Evolutionary conservation across 441 rosid genomes (phyloP).

Genomic region (Arabidopsis lyrata): DNA sequence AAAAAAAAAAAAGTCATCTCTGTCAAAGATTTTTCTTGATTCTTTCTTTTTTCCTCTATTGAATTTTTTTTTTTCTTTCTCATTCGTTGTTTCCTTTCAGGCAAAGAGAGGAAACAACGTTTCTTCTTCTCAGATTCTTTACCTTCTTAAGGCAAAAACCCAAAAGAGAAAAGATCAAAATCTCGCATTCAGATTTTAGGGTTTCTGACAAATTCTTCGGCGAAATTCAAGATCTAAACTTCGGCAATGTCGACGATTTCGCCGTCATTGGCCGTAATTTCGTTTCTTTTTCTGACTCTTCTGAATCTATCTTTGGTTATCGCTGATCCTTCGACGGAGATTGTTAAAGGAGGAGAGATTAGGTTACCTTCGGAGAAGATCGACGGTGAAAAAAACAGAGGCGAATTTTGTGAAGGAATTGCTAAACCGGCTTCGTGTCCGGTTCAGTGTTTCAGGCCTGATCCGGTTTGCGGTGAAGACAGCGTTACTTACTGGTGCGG

Average conservation of each 20-base stretch:
- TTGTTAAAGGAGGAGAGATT: conserved; percentile 32
- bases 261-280: conserved; percentile 28
- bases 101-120: conserved; percentile 42
- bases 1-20: neutral
- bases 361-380: conserved; percentile 45
- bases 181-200: conserved; percentile 11
- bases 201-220: conserved; percentile 27
- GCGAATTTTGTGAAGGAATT: conserved; percentile 47
- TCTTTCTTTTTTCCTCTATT: conserved; percentile 4
- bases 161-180: neutral
- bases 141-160: neutral
- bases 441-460: conserved; percentile 75
- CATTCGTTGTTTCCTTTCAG: conserved; percentile 39
- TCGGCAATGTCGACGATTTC: conserved; percentile 42
- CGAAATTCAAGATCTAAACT: conserved; percentile 6
- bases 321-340: conserved; percentile 11
- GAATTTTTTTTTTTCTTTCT: neutral
- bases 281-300: conserved; percentile 23
- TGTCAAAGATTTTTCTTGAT: conserved; percentile 33
- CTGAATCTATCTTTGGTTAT: conserved; percentile 18
- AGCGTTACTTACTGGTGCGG: conserved; percentile 97
- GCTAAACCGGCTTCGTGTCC: conserved; percentile 68
- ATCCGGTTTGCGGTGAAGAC: conserved; percentile 85
- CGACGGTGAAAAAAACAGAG: conserved; percentile 35
- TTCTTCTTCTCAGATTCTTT: conserved; percentile 29